Base-by-base conservation (phyloP, 2,329 filamentous ascomycete species). In the Dendrostoma leiphaemia region DNA sequence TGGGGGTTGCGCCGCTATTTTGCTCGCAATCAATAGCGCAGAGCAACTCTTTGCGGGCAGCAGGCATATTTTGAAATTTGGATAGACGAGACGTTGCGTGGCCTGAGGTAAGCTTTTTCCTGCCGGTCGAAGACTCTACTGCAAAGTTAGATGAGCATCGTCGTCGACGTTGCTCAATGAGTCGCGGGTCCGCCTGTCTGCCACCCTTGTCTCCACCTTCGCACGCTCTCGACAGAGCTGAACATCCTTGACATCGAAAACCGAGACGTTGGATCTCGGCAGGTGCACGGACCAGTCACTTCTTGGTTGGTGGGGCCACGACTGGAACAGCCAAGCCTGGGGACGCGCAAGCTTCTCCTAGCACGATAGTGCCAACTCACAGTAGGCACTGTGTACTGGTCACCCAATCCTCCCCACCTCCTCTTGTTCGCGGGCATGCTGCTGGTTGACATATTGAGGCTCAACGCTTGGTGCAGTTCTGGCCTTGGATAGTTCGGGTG, bases 241-340 rank as follows among this genome's bases (percentile, higher is more conserved):
- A n/a, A n/a, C n/a, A n/a, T n/a, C n/a, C n/a, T n/a, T n/a, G n/a
- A n/a, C n/a, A n/a, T n/a, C n/a, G n/a, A n/a, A n/a, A n/a, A n/a
- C n/a, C n/a, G n/a, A n/a, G n/a, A n/a, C n/a, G n/a, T n/a, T n/a
- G n/a, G n/a, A n/a, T n/a, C n/a, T n/a, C n/a, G 34, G 37, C 24
- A 29, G 23, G 24, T 19, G 47, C 47, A 49, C 34, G 47, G 47
- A 9, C 26, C 35, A 38, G 19, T 3, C 9, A n/a, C 15, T 24
- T 26, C 21, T 9, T 19, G 21, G 21, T 37, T 15, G n/a, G 23
- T 29, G 47, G 47, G 34, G n/a, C 23, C 32, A 3, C 3, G 6
- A 15, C 37, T 41, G 47, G 35, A 31, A 38, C 47, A 49, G 34
- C 47, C 47, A 31, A 41, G 47, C 47, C 35, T 31, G 47, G 47